Evolutionary conservation across 1,284 basidiomycete genomes (phyloP), one percentile per base, ranked within the genome.

Genomic region (Bjerkandera adusta): DNA sequence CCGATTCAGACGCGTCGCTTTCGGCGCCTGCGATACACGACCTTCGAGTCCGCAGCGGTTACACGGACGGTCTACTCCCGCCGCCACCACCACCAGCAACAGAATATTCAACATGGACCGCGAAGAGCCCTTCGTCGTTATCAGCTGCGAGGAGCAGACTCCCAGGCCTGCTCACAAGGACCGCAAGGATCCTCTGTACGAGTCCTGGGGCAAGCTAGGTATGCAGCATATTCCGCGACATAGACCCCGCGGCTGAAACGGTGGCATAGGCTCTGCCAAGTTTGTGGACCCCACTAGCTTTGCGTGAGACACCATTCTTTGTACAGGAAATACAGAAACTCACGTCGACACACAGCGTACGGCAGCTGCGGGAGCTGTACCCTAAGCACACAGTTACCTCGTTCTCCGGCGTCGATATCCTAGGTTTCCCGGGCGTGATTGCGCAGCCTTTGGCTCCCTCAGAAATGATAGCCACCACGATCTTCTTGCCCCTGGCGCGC

Each of bases 301-400:
- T 57, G 75, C 70, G 81, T 81, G 61, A 27, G 71, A 33, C 24
- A 6, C n/a, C 16, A 16, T 43, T 21, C 21, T 25, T 32, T 37
- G 4, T 22, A 21, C 21, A 3, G 7, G 15, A n/a, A 16, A 13
- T 24, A 32, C 39, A 30, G 16, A 6, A 35, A 36, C 18, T 48
- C 24, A 13, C 34, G 27, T 36, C 25, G 40, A 24, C 10, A n/a
- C 16, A 16, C 37, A 51, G 50, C 36, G 48, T 50, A 3, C n/a
- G 35, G 11, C 36, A 45, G 21, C 67, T 88, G 36, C 75, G 72
- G 36, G 73, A 72, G 54, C 52, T 82, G 10, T 81, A 87, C 59
- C 83, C 85, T 3, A 71, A 76, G 4, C 72, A 85, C 55, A 79
- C 81, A 20, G 54, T 88, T 22, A 72, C 85, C 4, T 65, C 76